Evolutionary conservation across 1,284 basidiomycete species (phyloP), one percentile per base, ranked within the genome.

Genomic region (Moesziomyces globuligerus): DNA sequence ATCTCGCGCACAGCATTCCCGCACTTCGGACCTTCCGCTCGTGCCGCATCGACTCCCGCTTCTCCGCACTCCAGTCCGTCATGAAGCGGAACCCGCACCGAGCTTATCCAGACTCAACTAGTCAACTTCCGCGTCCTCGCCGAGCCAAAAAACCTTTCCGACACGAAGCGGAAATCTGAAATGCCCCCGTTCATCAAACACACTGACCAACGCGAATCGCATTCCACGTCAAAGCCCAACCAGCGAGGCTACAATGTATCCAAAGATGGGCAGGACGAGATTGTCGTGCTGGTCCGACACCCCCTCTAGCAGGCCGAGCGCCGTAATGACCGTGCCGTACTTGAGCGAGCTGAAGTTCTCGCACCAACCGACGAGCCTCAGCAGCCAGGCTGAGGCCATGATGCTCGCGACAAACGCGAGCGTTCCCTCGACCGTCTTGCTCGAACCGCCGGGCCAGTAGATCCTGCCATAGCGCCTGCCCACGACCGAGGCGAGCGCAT

Each of bases 381-480:
- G 84, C 11, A 88, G 64, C 86, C 88, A 89, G 15, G 91, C 91
- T 45, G 87, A 89, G 8, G 82, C 80, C 18, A 91, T 85, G 47
- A 97, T 87, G 4, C 92, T 92, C 1, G 85, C 61, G 13, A 89
- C 86, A 81, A 97, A 96, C 7, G 93, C 93, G 8, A 88, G 79
- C 61, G 90, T 93, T 7, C 95, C 95, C 84, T 98, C 94, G 36
- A 97, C 83, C 10, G 95, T 98, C 85, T 98, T 98, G 24, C 88
- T 86, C 10, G 89, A 90, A 24, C 87, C 89, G 13, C 60, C 65
- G 1, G 91, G 92, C 95, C 95, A 98, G 57, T 89, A 87, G 70
- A 89, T 85, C 20, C 86, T 86, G 1, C 95, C 96, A 26, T 92
- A 81, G 37, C 90, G 87, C 76, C 92, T 90, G 17, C 96, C 96